A percentile compares a stretch with the other conserved stretches of the same genome.
Evolutionary conservation across 805 yeast genomes (phyloP).

Genomic region (Candida cerambycidarum): DNA sequence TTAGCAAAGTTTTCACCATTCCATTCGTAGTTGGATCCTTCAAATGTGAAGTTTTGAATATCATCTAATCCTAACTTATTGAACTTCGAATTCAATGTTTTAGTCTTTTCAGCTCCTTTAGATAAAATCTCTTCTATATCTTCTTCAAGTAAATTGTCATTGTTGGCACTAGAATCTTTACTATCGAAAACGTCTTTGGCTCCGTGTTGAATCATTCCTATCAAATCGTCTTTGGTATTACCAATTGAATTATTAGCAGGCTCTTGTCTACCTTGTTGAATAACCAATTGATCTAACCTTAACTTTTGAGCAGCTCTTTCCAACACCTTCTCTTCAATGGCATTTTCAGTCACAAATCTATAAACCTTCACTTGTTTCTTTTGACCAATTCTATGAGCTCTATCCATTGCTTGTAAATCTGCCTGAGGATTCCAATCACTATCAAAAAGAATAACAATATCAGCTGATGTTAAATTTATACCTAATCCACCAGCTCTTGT

Average conservation of each 20-base stretch:
- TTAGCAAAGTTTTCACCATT: slow-evolving; percentile 85
- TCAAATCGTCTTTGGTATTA: slow-evolving; percentile 75
- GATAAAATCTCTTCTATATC: slow-evolving; percentile 83
- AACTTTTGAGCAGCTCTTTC: slow-evolving; percentile 95
- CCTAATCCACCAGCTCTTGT: slow-evolving; percentile 98
- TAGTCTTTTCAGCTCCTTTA: slow-evolving; percentile 81
- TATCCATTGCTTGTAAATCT: slow-evolving; percentile 96
- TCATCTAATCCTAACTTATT: slow-evolving; percentile 89
- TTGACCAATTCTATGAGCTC: slow-evolving; percentile 97
- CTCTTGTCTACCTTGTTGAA: slow-evolving; percentile 82
- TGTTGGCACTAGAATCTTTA: slow-evolving; percentile 14
- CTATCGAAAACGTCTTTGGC: slow-evolving; percentile 83
- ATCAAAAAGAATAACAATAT: slow-evolving; percentile 82
- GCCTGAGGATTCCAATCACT: slow-evolving; percentile 99
- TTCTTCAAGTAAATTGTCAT: slow-evolving; percentile 42
- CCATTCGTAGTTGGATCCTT: slow-evolving; percentile 94
- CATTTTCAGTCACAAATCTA: slow-evolving; percentile 91
- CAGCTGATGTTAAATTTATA: slow-evolving; percentile 89
- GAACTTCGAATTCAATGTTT: slow-evolving; percentile 74
- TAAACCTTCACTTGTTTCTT: slow-evolving; percentile 92
- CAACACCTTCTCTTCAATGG: slow-evolving; percentile 93
- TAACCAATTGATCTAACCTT: slow-evolving; percentile 89
- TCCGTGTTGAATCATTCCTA: slow-evolving; percentile 96
- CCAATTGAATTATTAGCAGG: slow-evolving; percentile 48
- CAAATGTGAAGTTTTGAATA: slow-evolving; percentile 85